Evolutionary conservation across 768 basidiomycete genomes (phyloP), one percentile per base, ranked within the genome.

Genomic region (Russula sp.): DNA sequence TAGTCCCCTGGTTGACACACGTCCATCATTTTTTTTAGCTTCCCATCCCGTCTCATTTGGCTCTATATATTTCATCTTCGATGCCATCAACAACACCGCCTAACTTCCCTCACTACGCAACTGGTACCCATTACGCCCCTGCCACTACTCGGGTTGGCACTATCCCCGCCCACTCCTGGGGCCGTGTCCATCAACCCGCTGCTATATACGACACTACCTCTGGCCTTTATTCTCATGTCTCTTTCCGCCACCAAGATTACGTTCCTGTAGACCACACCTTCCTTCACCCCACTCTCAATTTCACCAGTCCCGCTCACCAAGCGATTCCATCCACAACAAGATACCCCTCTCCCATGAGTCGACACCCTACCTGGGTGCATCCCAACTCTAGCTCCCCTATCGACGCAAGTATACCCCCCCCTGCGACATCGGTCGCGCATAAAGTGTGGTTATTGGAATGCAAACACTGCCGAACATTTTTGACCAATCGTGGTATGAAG

Each of bases 401-500:
- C 5, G 45, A 49, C 16, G 5, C 48, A 13, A 32, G 38, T n/a
- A 29, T 48, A 22, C 38, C 63, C 16, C 67, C 75, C n/a, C 73
- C 75, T 22, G 74, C 78, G 16, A 75, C 75, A n/a, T 76, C 75
- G 42, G 71, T 83, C 50, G 74, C 79, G 8, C 87, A 89, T 73
- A 87, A 86, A 72, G 89, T 93, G 56, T 92, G 88, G 84, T 83
- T 88, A 36, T 74, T 93, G 56, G 85, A 88, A 70, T 93, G 91
- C 74, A 83, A 79, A 65, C 77, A 82, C 7, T 93, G 91, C 70
- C 77, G 78, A 35, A 81, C 79, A 20, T 92, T 92, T 69, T 73
- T 93, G 51, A 88, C 90, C 16, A 91, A 93, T 71, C 81, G 90
- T 32, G 90, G 85, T 59, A 93, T 93, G 90, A 88, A 88, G 80